Evolutionary conservation across 306 rosid species (phyloP), one percentile per base, ranked within the genome.

Genomic region (Glycine soja): DNA sequence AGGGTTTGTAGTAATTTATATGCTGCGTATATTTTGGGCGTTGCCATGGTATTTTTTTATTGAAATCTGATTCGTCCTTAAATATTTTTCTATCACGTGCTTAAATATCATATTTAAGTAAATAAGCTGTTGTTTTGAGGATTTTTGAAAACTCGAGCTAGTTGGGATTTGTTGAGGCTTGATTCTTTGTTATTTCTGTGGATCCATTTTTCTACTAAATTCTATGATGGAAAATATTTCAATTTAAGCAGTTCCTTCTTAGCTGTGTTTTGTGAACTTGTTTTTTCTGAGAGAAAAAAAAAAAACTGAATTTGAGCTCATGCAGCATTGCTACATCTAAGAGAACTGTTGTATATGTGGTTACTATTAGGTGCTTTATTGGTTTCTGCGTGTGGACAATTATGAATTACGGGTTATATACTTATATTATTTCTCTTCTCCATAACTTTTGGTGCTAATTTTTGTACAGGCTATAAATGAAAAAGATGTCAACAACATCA

Each of bases 381-480:
- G 24, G 76, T 79, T 82, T 75, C 62, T 74, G 9, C n/a, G n/a
- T n/a, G n/a, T 48, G 30, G 15, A 43, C 48, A 40, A 63, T 64
- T 70, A 71, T 57, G 78, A 74, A 73, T 65, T 78, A 61, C 42
- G 73, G 53, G 46, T 47, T 71, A 14, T 75, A 14, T 81, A 24
- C 66, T 59, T 59, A 2, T 59, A 32, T 74, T 66, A 51, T 80
- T 72, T 69, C 66, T 70, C 34, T 7, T 8, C 57, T 48, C n/a
- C 71, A 47, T 30, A 38, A 58, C 15, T 76, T 19, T 14, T 8
- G 70, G n/a, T 5, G 13, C 14, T 43, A 61, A 74, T 54, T 54
- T 54, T 73, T 67, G 14, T 59, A 36, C 91, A 94, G 98, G 89
- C 80, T 85, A 72, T 90, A 74, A 84, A 78, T 5, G 98, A 94